phyloP scores from a whole-genome alignment of 78 protist genomes.

The Dictyostelium citrinum region DNA sequence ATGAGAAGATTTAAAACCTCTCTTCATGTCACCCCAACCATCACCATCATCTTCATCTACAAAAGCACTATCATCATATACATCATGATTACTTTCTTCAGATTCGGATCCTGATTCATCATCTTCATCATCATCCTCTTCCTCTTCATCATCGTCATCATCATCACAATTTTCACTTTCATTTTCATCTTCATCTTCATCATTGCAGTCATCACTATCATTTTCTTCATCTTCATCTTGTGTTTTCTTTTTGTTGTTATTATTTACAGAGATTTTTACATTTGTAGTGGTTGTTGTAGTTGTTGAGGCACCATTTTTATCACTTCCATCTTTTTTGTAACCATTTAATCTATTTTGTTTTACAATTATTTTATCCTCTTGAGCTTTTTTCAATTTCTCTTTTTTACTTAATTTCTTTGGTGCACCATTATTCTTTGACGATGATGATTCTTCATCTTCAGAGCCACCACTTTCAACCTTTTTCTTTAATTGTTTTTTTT shows the following conservation, averaged over 20 bases:
- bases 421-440: background rate
- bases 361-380: background rate
- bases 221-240: background rate
- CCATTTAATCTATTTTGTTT: slow-evolving; percentile 2
- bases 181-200: background rate
- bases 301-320: background rate
- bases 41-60: slow-evolving; percentile 46
- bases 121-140: slow-evolving; percentile 16
- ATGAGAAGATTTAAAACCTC: slow-evolving; percentile 39
- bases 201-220: background rate
- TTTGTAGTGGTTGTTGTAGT: background rate
- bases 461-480: background rate
- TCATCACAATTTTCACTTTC: background rate
- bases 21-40: slow-evolving; percentile 74
- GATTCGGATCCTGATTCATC: background rate
- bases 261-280: background rate
- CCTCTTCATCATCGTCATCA: slow-evolving; percentile 25
- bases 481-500: slow-evolving; percentile 55
- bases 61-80: slow-evolving; percentile 9
- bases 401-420: slow-evolving; percentile 13
- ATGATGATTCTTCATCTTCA: background rate
- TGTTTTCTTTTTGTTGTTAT: background rate
- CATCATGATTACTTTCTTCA: background rate
- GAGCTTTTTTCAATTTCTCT: slow-evolving; percentile 3
- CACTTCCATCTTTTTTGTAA: background rate